Conservation (phyloP, 352 stramenopile genomes). For the Phytopythium boreale region DNA sequence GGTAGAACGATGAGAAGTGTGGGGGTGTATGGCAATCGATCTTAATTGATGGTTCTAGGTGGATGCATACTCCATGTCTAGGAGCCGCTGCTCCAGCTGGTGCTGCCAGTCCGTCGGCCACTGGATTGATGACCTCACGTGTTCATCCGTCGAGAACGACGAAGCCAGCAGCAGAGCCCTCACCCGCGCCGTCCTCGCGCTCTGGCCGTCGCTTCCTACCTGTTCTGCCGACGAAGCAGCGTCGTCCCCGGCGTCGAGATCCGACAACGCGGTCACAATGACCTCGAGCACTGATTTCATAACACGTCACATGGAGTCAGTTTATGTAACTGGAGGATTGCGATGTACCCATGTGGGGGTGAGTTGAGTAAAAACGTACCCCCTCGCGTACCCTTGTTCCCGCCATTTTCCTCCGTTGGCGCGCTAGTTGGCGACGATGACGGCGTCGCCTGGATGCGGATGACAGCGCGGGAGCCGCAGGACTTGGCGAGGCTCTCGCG, state of each 20-base stretch:
- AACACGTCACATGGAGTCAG: neutral
- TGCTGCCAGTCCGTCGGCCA: conserved; percentile 3
- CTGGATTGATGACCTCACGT: neutral
- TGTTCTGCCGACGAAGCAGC: too few relatives aligned
- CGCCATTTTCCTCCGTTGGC: neutral
- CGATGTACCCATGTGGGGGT: neutral
- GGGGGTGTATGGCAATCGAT: too few relatives aligned
- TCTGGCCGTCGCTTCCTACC: neutral
- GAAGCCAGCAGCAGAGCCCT: neutral
- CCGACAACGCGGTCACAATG: neutral
- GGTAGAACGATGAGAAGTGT: too few relatives aligned
- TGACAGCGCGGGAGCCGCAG: conserved; percentile 35
- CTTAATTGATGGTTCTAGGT: too few relatives aligned
- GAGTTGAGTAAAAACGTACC: neutral
- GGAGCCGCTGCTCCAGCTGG: neutral
- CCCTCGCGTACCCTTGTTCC: neutral
- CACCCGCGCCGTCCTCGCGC: neutral
- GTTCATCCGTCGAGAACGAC: neutral
- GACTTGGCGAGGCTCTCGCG: conserved; percentile 43
- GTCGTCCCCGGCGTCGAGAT: neutral
- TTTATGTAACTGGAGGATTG: neutral
- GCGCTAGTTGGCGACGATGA: neutral
- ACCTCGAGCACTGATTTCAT: neutral
- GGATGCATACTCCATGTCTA: neutral
- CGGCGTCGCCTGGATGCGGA: conserved; percentile 11